These are phyloP conservation scores for Coemansia guatemalensis DNA, from an alignment of 192 early-diverging fungal genomes.

Conservation along the genomic window DNA sequence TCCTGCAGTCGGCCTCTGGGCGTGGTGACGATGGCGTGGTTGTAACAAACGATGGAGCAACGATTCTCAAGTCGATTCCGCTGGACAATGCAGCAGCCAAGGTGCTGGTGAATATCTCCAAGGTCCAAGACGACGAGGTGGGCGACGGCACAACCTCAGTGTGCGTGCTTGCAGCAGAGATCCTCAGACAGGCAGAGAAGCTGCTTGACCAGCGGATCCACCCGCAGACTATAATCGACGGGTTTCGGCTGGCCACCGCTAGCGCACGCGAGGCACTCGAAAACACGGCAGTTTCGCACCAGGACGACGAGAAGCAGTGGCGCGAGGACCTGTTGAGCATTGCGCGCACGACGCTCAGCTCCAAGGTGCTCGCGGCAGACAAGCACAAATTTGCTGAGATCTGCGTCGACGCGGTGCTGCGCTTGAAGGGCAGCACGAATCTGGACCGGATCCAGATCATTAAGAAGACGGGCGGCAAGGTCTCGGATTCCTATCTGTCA, in stretches of 20 bases:
- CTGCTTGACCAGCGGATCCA: constrained; percentile 93
- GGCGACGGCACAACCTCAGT: constrained; percentile 99
- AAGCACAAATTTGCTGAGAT: constrained; percentile 96
- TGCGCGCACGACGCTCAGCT: constrained; percentile 94
- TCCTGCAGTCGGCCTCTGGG: constrained; percentile 77
- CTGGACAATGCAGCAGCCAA: constrained; percentile 98
- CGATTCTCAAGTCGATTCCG: constrained; percentile 97
- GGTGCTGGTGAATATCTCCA: constrained; percentile 97
- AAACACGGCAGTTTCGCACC: constrained; percentile 77
- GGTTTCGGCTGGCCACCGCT: constrained; percentile 85
- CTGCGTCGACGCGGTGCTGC: constrained; percentile 95
- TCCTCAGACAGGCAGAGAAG: constrained; percentile 90
- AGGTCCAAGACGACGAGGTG: constrained; percentile 99
- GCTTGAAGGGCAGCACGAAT: constrained; percentile 95
- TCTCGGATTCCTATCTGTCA: constrained; percentile 93
- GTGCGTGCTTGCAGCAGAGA: constrained; percentile 94
- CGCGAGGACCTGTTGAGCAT: constrained; percentile 93
- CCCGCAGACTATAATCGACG: constrained; percentile 96
- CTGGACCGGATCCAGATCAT: constrained; percentile 99
- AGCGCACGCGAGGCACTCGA: constrained; percentile 86
- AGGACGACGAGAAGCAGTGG: constrained; percentile 68
- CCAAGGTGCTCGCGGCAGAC: constrained; percentile 94
- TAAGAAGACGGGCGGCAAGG: constrained; percentile 95
- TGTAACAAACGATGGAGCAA: constrained; percentile 99
- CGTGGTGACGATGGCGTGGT: constrained; percentile 73